Evolutionary conservation across 345 rosid species (phyloP).

Genomic region (Arabis alpina): DNA sequence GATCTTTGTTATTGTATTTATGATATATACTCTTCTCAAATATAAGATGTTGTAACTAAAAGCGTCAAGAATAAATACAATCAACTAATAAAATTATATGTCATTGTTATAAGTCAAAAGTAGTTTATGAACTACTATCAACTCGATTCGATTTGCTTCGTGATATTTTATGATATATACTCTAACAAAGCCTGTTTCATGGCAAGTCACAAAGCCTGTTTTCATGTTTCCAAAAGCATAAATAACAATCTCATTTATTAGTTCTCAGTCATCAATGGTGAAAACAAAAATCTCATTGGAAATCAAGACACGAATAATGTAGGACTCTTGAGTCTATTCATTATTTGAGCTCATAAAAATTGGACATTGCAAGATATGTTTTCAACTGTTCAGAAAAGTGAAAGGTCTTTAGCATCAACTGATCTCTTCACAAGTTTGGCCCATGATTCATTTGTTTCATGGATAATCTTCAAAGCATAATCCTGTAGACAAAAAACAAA

Average conservation of each 20-base stretch:
- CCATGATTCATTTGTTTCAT: conserved; percentile 87
- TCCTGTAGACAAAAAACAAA: conserved; percentile 50
- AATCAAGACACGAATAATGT: conserved; percentile 28
- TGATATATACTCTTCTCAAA: too few relatives aligned
- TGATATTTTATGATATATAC: too few relatives aligned
- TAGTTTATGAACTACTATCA: too few relatives aligned
- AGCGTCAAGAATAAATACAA: too few relatives aligned
- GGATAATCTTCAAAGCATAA: conserved; percentile 78
- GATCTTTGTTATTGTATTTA: too few relatives aligned
- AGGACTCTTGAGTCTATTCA: conserved; percentile 6
- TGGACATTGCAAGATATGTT: conserved; percentile 15
- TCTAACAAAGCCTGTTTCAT: conserved; percentile 14
- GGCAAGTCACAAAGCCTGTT: neutral
- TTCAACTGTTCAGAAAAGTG: conserved; percentile 47
- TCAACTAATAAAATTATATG: too few relatives aligned
- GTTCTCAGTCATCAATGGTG: conserved; percentile 23
- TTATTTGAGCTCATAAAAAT: conserved; percentile 16
- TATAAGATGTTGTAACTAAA: too few relatives aligned
- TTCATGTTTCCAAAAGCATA: neutral
- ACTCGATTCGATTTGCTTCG: too few relatives aligned
- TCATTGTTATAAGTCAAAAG: too few relatives aligned
- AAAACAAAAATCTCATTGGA: conserved; percentile 18
- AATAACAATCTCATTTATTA: conserved; percentile 1
- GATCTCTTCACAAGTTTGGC: conserved; percentile 79
- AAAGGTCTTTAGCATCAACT: conserved; percentile 65